phyloP scores from a whole-genome alignment of 352 stramenopile species.

The Pythium rhizo-oryzae region DNA sequence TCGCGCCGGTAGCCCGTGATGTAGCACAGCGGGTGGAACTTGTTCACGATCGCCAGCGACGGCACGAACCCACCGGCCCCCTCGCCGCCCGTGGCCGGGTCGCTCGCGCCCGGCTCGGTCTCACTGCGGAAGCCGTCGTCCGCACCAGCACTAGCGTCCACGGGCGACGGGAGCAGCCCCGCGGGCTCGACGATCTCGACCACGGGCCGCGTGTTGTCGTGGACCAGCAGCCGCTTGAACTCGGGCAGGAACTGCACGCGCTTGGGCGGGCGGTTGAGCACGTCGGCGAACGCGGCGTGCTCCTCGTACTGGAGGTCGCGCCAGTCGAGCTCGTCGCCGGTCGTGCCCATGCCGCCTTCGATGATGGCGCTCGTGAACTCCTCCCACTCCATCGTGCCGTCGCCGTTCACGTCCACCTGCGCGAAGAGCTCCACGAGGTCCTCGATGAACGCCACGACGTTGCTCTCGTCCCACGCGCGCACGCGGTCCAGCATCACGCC shows the following conservation, averaged over 20 bases:
- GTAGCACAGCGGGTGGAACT: conserved; percentile 78
- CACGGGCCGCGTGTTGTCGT: conserved; percentile 67
- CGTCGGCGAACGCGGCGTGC: conserved; percentile 50
- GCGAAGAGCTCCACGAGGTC: conserved; percentile 80
- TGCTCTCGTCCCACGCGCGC: conserved; percentile 50
- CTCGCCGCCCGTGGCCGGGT: too few species aligned
- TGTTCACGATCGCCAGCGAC: conserved; percentile 56
- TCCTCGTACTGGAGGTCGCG: conserved; percentile 80
- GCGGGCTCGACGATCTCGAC: conserved; percentile 65
- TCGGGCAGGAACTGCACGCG: conserved; percentile 57
- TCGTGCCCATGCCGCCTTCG: conserved; percentile 71
- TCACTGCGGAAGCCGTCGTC: neutral
- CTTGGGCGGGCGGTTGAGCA: conserved; percentile 63
- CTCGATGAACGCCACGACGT: conserved; percentile 62
- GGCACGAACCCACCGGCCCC: conserved; percentile 33
- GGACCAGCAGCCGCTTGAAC: conserved; percentile 59
- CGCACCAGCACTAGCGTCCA: conserved; percentile 21
- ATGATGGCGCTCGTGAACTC: conserved; percentile 86
- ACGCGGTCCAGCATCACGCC: conserved; percentile 75
- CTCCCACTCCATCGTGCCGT: conserved; percentile 83
- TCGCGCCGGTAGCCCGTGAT: conserved; percentile 69
- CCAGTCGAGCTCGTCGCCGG: conserved; percentile 44
- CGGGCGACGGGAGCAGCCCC: conserved; percentile 42
- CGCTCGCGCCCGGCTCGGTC: neutral
- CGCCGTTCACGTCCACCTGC: conserved; percentile 78